These are phyloP conservation scores for Mallotus japonicus DNA, from an alignment of 441 rosid genomes.

Conservation along the genomic window DNA sequence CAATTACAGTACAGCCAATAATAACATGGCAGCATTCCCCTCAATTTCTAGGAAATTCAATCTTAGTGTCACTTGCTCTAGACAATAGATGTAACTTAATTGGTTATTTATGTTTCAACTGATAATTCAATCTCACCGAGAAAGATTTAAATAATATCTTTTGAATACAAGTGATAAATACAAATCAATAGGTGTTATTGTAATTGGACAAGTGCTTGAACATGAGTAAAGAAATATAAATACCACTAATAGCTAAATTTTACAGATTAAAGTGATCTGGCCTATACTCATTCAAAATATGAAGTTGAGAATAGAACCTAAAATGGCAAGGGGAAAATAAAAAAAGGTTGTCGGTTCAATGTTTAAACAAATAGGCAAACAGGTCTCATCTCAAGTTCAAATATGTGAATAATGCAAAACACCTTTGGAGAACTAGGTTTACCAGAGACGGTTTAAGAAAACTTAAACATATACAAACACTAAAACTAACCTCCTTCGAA, in stretches of 20 bases:
- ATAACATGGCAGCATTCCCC: no score
- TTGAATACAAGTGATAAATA: neutral
- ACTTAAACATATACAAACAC: neutral
- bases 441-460: neutral
- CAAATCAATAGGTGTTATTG: neutral
- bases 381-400: neutral
- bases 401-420: neutral
- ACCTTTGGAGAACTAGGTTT: neutral
- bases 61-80: no score
- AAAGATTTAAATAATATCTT: no score
- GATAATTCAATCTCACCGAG: no score
- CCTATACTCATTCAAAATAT: constrained; percentile 8
- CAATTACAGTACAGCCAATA: neutral
- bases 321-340: neutral
- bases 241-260: no score
- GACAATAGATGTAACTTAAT: no score
- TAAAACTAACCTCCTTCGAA: constrained; percentile 77
- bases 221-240: neutral
- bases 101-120: no score
- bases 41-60: no score
- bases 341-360: neutral
- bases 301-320: neutral
- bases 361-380: neutral
- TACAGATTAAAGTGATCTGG: neutral
- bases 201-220: neutral